Base-by-base conservation (phyloP, 345 rosid species). In the Nephelium lappaceum region DNA sequence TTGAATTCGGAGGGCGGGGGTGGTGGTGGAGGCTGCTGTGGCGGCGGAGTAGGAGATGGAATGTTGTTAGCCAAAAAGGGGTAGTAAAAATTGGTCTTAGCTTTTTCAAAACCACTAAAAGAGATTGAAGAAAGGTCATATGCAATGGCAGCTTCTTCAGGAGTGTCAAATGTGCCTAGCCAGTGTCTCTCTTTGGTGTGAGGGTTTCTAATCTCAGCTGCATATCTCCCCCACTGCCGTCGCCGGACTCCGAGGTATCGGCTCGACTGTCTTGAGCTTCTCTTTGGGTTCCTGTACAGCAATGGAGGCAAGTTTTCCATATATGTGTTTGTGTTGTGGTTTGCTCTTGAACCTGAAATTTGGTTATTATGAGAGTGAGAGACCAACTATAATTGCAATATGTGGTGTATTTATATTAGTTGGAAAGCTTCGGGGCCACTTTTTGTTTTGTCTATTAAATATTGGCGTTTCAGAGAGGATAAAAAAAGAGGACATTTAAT, bases 111-210 rank as follows among this genome's bases (percentile, higher is more conserved):
- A 42, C 84, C 81, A 57, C 79, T 71, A 21, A 79, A 74, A 27
- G 87, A 81, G 5, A 78, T 78, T 23, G 87, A 76, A 0, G 81
- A 75, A 4, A 75, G 47, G 64, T 84, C 87, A 60, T 81, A 84
- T 19, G 83, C 87, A 19, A 84, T 51, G 1, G 87, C 84, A 68
- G 86, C 84, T 63, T 84, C 84, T 72, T 81, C 84, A 7, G 82
- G 73, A 41, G 84, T 55, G 78, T 84, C 84, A 72, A 78, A 84
- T 16, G 84, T 81, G 76, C 82, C 84, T 3, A 84, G 73, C 81
- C 82, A 84, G 10, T 62, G 80, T 64, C 81, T 81, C 39, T 84
- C 81, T 72, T 84, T 81, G 0, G 78, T 75, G 15, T 31, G 27
- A 0, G 82, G 86, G 63, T 81, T 81, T 31, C 84, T 41, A 43